A percentile compares a stretch with the other conserved stretches of the same genome.
Evolutionary conservation across 2,329 filamentous ascomycete species (phyloP).

Genomic region (Fusarium sp.): DNA sequence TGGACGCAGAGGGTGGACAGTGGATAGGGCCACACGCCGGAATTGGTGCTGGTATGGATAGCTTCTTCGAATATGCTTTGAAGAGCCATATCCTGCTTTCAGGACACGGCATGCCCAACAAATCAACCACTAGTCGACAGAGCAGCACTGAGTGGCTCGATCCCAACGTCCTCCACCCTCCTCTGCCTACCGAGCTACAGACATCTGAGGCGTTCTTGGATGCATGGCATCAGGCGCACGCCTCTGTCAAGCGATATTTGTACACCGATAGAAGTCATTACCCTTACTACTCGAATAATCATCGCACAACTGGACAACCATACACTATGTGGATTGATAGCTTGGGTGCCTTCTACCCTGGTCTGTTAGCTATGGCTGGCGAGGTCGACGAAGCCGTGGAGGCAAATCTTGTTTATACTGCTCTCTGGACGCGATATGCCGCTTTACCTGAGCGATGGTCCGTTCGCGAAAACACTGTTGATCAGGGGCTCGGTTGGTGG

Average conservation of each 20-base stretch:
- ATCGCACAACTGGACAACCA: slow-evolving; percentile 86
- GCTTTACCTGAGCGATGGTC: slow-evolving; percentile 96
- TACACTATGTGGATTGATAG: slow-evolving; percentile 97
- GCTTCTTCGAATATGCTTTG: slow-evolving; percentile 97
- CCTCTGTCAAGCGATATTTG: slow-evolving; percentile 89
- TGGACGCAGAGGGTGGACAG: slow-evolving; percentile 88
- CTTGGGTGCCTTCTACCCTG: slow-evolving; percentile 93
- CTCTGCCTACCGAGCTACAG: slow-evolving; percentile 71
- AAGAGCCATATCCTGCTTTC: slow-evolving; percentile 94
- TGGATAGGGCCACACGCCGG: slow-evolving; percentile 93
- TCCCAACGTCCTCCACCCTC: slow-evolving; percentile 69
- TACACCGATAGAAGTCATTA: slow-evolving; percentile 81
- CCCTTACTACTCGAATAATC: slow-evolving; percentile 92
- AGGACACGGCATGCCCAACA: slow-evolving; percentile 69
- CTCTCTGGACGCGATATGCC: slow-evolving; percentile 94
- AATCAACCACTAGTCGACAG: slow-evolving; percentile 50
- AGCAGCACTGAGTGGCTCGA: slow-evolving; percentile 63
- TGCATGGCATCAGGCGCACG: slow-evolving; percentile 86
- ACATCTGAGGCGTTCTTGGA: slow-evolving; percentile 81
- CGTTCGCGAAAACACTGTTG: slow-evolving; percentile 81
- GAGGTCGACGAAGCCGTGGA: slow-evolving; percentile 91
- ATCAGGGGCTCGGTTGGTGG: slow-evolving; percentile 92
- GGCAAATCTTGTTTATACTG: slow-evolving; percentile 89
- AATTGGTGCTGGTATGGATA: slow-evolving; percentile 95
- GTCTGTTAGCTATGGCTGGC: slow-evolving; percentile 84